Conservation (phyloP, 2,329 filamentous ascomycete species). For the Neurospora sp. region DNA sequence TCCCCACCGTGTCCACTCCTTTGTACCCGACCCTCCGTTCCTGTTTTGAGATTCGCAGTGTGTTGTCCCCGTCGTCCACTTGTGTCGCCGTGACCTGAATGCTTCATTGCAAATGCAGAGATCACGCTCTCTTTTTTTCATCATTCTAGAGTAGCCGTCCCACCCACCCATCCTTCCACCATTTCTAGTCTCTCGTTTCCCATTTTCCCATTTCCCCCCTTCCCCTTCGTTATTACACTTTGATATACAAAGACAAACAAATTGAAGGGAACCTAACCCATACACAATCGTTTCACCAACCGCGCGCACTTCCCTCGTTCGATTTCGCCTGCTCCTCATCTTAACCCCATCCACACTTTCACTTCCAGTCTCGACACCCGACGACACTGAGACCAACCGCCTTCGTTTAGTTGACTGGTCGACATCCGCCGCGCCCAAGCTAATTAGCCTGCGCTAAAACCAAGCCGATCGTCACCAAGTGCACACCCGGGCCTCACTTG, state of each 20-base stretch:
- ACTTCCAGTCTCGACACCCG: neutral
- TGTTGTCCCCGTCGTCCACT: neutral
- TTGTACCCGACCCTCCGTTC: neutral
- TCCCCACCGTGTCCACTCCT: neutral
- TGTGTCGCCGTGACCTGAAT: neutral
- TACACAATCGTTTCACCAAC: constrained; percentile 1
- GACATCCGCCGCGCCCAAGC: neutral
- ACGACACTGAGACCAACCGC: neutral
- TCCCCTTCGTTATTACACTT: constrained; percentile 5
- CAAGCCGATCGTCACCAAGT: neutral
- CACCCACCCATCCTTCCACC: neutral
- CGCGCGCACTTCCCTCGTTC: neutral
- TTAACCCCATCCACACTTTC: neutral
- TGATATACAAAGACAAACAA: neutral
- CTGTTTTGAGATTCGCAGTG: neutral
- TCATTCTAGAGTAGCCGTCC: neutral
- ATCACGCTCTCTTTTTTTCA: neutral
- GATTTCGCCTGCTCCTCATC: neutral
- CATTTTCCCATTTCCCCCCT: constrained; percentile 8
- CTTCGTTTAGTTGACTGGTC: neutral
- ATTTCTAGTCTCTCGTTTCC: constrained; percentile 12
- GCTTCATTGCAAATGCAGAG: neutral
- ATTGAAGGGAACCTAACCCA: neutral
- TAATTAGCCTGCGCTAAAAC: neutral
- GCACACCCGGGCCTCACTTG: neutral